phyloP scores from a whole-genome alignment of 257 asterid species.

The Solanum chiquidenum region DNA sequence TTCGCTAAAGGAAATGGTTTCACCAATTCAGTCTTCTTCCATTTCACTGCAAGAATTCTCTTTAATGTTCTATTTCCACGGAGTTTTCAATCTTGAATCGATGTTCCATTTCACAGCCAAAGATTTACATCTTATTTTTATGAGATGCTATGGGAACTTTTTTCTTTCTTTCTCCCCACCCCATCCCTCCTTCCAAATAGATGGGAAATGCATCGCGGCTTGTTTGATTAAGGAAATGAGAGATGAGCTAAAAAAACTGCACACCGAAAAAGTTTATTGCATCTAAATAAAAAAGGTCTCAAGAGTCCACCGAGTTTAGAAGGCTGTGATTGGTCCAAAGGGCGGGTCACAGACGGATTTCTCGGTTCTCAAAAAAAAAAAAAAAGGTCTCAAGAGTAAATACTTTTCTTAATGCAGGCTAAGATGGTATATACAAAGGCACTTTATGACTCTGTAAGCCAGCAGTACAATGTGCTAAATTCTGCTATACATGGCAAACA shows the following conservation, averaged over 20 bases:
- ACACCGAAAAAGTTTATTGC: background rate
- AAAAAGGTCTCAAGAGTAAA: no score
- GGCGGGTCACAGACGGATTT: no score
- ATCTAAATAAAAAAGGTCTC: background rate
- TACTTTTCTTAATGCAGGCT: slow-evolving; percentile 39
- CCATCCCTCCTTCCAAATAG: background rate
- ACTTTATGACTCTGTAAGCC: slow-evolving; percentile 43
- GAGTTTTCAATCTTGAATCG: background rate
- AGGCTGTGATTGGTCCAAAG: no score
- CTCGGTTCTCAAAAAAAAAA: no score
- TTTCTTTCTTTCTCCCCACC: background rate
- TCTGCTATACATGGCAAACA: slow-evolving; percentile 72
- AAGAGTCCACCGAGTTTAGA: no score
- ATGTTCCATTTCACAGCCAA: background rate
- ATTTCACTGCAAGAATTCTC: background rate
- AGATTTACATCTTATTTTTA: background rate
- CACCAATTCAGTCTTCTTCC: background rate
- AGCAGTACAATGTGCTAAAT: slow-evolving; percentile 63
- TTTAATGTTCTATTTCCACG: background rate
- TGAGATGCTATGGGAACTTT: background rate
- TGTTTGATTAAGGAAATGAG: background rate
- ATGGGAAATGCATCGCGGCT: background rate
- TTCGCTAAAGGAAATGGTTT: background rate
- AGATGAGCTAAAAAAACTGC: background rate
- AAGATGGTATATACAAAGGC: slow-evolving; percentile 37